phyloP scores from a whole-genome alignment of 2,329 filamentous ascomycete genomes.

The Arthrinium puccinioides region DNA sequence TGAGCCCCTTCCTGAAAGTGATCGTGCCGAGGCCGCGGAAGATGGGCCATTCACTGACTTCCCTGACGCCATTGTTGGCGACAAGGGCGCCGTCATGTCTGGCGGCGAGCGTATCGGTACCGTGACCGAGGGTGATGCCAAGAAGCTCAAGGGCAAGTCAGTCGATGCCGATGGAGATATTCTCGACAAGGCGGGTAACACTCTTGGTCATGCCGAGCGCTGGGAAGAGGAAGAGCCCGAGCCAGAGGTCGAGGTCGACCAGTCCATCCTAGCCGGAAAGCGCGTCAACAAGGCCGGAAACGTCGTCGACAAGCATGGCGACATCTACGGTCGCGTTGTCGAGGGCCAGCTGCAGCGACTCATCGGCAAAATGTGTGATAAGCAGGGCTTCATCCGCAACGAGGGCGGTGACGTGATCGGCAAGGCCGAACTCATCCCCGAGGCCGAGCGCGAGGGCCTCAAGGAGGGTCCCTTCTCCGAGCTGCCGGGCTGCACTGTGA shows the following conservation, averaged over 20 bases:
- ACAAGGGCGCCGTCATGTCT: conserved; percentile 44
- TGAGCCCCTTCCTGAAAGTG: conserved; percentile 53
- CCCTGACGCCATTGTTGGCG: conserved; percentile 44
- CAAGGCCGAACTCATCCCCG: conserved; percentile 58
- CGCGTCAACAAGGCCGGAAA: conserved; percentile 65
- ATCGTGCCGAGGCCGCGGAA: conserved; percentile 40
- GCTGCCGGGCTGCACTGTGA: conserved; percentile 55
- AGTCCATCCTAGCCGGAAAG: conserved; percentile 60
- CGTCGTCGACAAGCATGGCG: conserved; percentile 45
- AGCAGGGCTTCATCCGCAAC: conserved; percentile 63
- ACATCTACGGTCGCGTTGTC: conserved; percentile 57
- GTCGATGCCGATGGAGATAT: conserved; percentile 66
- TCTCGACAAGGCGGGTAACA: conserved; percentile 59
- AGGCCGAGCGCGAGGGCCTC: conserved; percentile 54
- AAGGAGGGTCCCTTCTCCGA: conserved; percentile 65
- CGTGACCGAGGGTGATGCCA: conserved; percentile 56
- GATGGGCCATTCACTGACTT: conserved; percentile 51
- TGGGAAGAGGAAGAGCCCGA: conserved; percentile 48
- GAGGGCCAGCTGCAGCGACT: conserved; percentile 60
- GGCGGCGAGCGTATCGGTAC: conserved; percentile 51
- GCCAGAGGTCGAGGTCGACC: conserved; percentile 45
- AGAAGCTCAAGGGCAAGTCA: conserved; percentile 55
- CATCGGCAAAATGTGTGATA: conserved; percentile 63
- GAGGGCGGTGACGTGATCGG: conserved; percentile 67
- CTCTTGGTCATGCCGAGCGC: conserved; percentile 59